Evolutionary conservation across 306 rosid genomes (phyloP), one percentile per base, ranked within the genome.

Genomic region (Gynostemma pentaphyllum): DNA sequence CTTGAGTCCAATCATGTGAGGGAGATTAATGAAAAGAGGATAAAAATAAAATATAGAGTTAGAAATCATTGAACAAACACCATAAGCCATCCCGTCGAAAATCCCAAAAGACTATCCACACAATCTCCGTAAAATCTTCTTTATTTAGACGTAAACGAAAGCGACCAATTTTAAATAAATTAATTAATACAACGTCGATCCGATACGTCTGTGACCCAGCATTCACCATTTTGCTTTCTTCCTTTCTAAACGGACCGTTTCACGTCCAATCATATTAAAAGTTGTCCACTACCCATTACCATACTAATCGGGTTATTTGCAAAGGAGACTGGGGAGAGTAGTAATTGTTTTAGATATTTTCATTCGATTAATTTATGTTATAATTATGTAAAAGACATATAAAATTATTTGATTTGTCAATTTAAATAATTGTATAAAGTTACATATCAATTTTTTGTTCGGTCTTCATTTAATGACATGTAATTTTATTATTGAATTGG

Each of bases 51-150:
- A n/a, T n/a, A n/a, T 62, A 53, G 42, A 41, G 64, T 30, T 39
- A 16, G 4, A 62, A 45, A 78, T 66, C 74, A 74, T 54, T 44
- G 69, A 68, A 78, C 75, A 27, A 34, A 62, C 30, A 48, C 36
- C 76, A 30, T 14, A 49, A 36, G 72, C 77, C 12, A 68, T 79
- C 79, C 77, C 79, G 69, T 70, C 76, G 1, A 50, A 44, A 54
- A 19, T 53, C 75, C 72, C 60, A 61, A 22, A n/a, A 66, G 44
- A 47, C 22, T 5, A 34, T n/a, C 68, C 44, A 64, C 70, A 46
- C 70, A 75, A 71, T 73, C 56, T 36, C 29, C 8, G 45, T 6
- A 16, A 50, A 72, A 67, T 75, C 68, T 56, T 66, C 47, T 75
- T 51, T 52, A 22, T 75, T 51, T 52, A 22, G 1, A 39, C 49